Conservation (phyloP, 2,329 filamentous ascomycete genomes). For the Colletotrichum lupini region DNA sequence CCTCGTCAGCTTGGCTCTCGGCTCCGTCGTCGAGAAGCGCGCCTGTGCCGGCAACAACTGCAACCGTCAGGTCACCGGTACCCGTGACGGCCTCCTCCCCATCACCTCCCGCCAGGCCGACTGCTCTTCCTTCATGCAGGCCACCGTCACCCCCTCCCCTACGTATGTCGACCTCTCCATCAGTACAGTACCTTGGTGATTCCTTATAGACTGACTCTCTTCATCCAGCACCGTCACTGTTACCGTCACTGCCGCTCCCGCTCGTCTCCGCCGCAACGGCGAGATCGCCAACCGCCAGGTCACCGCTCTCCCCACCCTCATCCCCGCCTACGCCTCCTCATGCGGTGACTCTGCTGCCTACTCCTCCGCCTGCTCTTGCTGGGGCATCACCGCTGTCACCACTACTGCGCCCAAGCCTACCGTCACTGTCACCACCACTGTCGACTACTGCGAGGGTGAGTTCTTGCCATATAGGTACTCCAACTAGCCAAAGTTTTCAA, state of each 20-base stretch:
- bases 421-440: constrained; percentile 53
- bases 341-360: constrained; percentile 48
- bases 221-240: constrained; percentile 49
- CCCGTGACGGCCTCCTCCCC: constrained; percentile 48
- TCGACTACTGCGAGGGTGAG: constrained; percentile 52
- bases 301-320: constrained; percentile 44
- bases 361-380: constrained; percentile 57
- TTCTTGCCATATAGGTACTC: background rate
- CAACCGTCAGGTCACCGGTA: constrained; percentile 58
- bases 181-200: background rate
- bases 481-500: background rate
- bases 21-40: constrained; percentile 48
- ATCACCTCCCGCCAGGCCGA: constrained; percentile 49
- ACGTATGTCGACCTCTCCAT: constrained; percentile 45
- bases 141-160: constrained; percentile 52
- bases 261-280: constrained; percentile 43
- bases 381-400: constrained; percentile 52
- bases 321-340: constrained; percentile 54
- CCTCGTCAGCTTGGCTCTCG: constrained; percentile 50
- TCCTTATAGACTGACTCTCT: constrained; percentile 36
- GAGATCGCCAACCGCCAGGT: constrained; percentile 42
- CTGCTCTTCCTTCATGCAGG: constrained; percentile 54
- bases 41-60: constrained; percentile 57
- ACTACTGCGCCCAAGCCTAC: constrained; percentile 52
- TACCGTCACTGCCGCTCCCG: constrained; percentile 47